Percentiles rank a stretch among this genome's conserved stretches.
Conservation (phyloP, 331 rosid species). For the Quercus lobata region DNA sequence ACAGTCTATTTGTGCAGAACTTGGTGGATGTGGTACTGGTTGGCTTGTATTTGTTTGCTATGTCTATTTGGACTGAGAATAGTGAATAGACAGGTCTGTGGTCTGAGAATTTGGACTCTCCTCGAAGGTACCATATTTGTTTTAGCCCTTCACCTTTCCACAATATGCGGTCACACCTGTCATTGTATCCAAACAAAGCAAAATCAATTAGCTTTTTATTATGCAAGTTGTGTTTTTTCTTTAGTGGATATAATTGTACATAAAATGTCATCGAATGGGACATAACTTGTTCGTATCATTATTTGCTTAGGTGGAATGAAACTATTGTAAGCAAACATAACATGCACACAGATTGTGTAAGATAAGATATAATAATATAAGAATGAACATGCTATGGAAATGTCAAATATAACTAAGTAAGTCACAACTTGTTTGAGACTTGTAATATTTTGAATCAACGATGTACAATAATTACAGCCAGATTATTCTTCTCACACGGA, state of each 20-base stretch:
- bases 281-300: not conserved
- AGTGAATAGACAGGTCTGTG: constrained; percentile 86
- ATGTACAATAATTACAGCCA: not conserved
- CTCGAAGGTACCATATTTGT: constrained; percentile 73
- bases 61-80: constrained; percentile 56
- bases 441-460: not conserved
- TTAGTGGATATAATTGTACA: too few relatives aligned
- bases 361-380: not conserved
- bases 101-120: constrained; percentile 91
- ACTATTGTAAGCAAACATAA: not conserved
- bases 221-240: not conserved
- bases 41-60: constrained; percentile 12
- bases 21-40: not conserved
- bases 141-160: constrained; percentile 88
- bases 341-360: not conserved
- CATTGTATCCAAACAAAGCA: not conserved
- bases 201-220: not conserved
- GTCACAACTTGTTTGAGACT: not conserved
- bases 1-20: constrained; percentile 25
- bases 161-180: constrained; percentile 91
- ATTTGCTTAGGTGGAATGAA: not conserved
- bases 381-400: not conserved
- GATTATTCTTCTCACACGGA: not conserved
- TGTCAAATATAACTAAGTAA: not conserved
- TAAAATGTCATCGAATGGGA: not conserved